A percentile compares a stretch with the other conserved stretches of the same genome.
Conservation (phyloP, 441 rosid genomes). For the Melastoma candidum region DNA sequence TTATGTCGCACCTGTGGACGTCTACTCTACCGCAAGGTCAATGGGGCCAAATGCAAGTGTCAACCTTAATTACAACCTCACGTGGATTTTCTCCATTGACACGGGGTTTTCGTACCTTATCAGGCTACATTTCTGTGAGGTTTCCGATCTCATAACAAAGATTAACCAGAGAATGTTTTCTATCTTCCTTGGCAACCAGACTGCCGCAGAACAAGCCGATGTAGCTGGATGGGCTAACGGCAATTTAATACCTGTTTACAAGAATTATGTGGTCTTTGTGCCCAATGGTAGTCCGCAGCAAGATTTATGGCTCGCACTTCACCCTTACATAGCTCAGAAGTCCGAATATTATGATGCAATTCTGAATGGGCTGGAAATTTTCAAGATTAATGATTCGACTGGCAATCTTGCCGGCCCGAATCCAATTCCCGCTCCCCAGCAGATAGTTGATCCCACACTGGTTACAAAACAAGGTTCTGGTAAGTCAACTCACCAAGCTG, state of each 20-base stretch:
- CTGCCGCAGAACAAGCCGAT: constrained; percentile 2
- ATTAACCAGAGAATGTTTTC: background rate
- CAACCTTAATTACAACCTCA: constrained; percentile 12
- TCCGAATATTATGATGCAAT: constrained; percentile 8
- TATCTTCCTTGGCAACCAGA: constrained; percentile 7
- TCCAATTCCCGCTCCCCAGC: constrained; percentile 6
- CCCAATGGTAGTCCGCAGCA: constrained; percentile 11
- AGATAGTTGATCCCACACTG: background rate
- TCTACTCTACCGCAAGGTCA: constrained; percentile 8
- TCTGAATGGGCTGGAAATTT: constrained; percentile 9
- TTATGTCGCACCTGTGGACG: constrained; percentile 10
- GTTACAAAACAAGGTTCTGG: background rate
- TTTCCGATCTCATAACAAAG: constrained; percentile 4
- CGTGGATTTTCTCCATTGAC: constrained; percentile 14
- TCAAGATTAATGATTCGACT: constrained; percentile 6
- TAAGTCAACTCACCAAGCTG: constrained; percentile 1
- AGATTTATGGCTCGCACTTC: constrained; percentile 10
- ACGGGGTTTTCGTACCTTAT: constrained; percentile 10
- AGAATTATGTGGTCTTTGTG: constrained; percentile 6
- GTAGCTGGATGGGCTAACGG: constrained; percentile 3
- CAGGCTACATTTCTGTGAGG: constrained; percentile 18
- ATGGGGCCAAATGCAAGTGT: constrained; percentile 7
- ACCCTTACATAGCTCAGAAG: constrained; percentile 3
- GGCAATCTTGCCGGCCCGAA: constrained; percentile 11
- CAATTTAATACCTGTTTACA: constrained; percentile 6